A percentile compares a stretch with the other conserved stretches of the same genome.
phyloP scores from a whole-genome alignment of 2,329 filamentous ascomycete species.

The Paecilomyces sp. region DNA sequence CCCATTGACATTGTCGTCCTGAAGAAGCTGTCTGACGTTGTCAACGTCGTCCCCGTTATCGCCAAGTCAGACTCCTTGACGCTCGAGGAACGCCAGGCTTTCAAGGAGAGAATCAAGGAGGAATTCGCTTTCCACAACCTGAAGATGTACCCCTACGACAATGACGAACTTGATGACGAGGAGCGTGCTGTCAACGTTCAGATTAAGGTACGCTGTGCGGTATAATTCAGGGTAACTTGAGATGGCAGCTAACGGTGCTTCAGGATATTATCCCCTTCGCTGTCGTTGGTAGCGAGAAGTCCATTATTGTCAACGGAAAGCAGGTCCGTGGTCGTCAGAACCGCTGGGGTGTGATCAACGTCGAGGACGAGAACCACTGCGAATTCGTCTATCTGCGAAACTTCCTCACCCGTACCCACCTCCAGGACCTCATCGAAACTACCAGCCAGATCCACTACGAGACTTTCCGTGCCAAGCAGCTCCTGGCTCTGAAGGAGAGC shows the following conservation, averaged over 20 bases:
- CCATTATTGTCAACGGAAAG: constrained; percentile 94
- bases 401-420: constrained; percentile 95
- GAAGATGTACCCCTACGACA: constrained; percentile 99
- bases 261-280: constrained; percentile 93
- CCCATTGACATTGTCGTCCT: constrained; percentile 98
- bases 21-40: constrained; percentile 98
- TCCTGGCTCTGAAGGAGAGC: constrained; percentile 96
- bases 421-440: constrained; percentile 98
- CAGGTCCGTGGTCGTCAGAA: constrained; percentile 97
- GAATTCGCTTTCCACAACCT: constrained; percentile 99
- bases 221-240: not conserved
- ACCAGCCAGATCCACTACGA: constrained; percentile 99
- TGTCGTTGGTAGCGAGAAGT: constrained; percentile 96
- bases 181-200: constrained; percentile 87
- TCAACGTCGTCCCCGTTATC: constrained; percentile 98
- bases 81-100: constrained; percentile 86
- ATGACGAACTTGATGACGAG: constrained; percentile 96
- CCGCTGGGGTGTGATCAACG: constrained; percentile 98
- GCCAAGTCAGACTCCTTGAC: constrained; percentile 97
- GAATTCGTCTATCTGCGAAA: constrained; percentile 98
- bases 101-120: constrained; percentile 99
- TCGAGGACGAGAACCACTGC: constrained; percentile 99
- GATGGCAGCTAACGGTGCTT: constrained; percentile 28
- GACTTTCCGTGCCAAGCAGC: constrained; percentile 98
- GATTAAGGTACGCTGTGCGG: constrained; percentile 68